Evolutionary conservation across 1,139 yeast species (phyloP).

Genomic region (Sugiyamaella sp.): DNA sequence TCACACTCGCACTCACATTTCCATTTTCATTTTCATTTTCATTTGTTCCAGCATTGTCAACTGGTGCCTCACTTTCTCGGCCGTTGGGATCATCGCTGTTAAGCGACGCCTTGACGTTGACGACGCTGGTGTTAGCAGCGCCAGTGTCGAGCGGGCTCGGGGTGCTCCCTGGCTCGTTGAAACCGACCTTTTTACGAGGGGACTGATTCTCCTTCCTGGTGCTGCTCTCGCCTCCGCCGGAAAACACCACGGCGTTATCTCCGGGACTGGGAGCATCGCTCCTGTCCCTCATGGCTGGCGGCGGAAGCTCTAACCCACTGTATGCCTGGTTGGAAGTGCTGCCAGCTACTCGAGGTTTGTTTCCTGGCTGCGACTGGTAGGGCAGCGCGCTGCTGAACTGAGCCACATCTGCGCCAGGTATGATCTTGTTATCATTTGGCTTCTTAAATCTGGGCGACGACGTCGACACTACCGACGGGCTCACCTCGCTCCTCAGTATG

Average conservation of each 20-base stretch:
- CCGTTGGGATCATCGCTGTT: no score
- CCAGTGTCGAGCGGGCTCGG: not conserved
- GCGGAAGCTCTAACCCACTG: slow-evolving; percentile 25
- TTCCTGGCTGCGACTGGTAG: slow-evolving; percentile 9
- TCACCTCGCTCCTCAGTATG: not conserved
- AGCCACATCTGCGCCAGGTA: slow-evolving; percentile 21
- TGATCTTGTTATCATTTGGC: slow-evolving; percentile 10
- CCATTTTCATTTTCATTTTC: no score
- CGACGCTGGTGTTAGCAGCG: no score
- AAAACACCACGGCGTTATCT: slow-evolving; percentile 13
- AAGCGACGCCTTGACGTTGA: no score
- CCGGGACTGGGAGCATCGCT: slow-evolving; percentile 17
- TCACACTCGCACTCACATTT: no score
- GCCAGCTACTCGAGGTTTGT: slow-evolving; percentile 14
- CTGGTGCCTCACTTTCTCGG: no score
- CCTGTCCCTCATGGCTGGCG: slow-evolving; percentile 24
- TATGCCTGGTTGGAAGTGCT: slow-evolving; percentile 14
- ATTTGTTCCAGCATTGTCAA: no score
- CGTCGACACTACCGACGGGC: slow-evolving; percentile 13
- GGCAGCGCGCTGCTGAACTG: slow-evolving; percentile 15
- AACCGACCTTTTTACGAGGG: not conserved
- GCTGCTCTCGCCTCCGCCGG: not conserved
- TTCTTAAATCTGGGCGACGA: slow-evolving; percentile 4
- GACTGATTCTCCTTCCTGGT: not conserved
- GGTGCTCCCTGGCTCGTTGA: not conserved